Conservation (phyloP, 2,329 filamentous ascomycete genomes). For the Epichloe festucae region DNA sequence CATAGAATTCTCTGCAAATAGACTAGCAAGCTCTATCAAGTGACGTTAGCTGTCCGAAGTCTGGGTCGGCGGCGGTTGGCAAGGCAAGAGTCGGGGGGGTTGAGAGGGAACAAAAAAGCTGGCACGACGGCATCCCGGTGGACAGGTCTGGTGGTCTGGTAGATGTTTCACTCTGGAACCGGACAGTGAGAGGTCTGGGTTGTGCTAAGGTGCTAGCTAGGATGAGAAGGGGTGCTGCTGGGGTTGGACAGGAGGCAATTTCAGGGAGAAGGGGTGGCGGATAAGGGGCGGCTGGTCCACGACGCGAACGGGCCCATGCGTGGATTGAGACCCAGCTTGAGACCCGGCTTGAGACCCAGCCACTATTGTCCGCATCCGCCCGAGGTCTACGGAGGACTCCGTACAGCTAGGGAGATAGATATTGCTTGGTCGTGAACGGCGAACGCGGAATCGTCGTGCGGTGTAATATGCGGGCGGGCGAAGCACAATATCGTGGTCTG, state of each 20-base stretch:
- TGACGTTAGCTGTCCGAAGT: too few species aligned
- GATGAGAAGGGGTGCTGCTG: conserved; percentile 9
- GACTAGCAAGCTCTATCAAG: too few species aligned
- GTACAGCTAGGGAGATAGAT: not conserved
- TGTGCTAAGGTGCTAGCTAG: conserved; percentile 11
- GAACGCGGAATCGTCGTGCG: not conserved
- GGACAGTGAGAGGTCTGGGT: not conserved
- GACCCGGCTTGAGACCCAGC: not conserved
- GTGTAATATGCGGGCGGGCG: not conserved
- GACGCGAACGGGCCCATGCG: conserved; percentile 6
- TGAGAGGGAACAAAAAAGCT: not conserved
- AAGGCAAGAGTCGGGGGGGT: not conserved
- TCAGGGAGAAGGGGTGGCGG: conserved; percentile 12
- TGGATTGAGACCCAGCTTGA: conserved; percentile 8
- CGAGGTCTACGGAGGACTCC: not conserved
- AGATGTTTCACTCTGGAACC: conserved; percentile 10
- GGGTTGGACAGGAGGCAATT: conserved; percentile 14
- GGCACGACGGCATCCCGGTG: not conserved
- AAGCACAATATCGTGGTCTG: not conserved
- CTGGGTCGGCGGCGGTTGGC: too few species aligned
- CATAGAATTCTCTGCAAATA: too few species aligned
- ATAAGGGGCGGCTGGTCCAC: conserved; percentile 4
- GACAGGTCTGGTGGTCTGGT: not conserved
- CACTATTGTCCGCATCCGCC: not conserved
- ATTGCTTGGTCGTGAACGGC: not conserved